Evolutionary conservation across 2,329 filamentous ascomycete species (phyloP), one percentile per base, ranked within the genome.

Genomic region (Cercospora sp.): DNA sequence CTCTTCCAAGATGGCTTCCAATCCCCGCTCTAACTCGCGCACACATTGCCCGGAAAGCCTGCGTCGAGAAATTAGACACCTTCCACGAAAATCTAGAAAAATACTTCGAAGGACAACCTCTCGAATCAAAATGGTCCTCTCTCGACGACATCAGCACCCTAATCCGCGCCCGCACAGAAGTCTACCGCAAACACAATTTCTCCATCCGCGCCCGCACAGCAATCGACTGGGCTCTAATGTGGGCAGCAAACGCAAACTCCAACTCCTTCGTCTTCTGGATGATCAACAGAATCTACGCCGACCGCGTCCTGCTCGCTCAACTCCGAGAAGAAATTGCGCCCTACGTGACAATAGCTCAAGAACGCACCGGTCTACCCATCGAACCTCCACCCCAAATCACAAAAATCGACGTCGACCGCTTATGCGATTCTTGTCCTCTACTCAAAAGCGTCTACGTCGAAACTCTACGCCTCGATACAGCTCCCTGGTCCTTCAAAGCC

Each of bases 1-100:
- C 87, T 0, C 74, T 87, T 4, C 86, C 87, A 13, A 81, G 84
- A 23, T 86, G 85, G 80, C 75, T 84, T 18, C 87, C 87, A 3
- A 78, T 86, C 28, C 86, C 86, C 1, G 79, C 81, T 0, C 76
- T 86, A 10, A 82, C 82, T 3, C 77, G 79, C 30, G 84, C 86
- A 9, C 81, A 85, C 72, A 79, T 82, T 42, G 77, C 77, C 12
- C 72, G 76, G 5, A 75, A 66, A 39, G 72, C 71, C 16, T 68
- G 77, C 51, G 70, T 78, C 26, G 67, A 70, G 36, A 69, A 67
- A 42, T 53, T 78, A 64, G 67, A 67, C 6, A 48, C 60, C 1
- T 79, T 78, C 57, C 74, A 80, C 53, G 58, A 69, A 31, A 74
- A 75, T 10, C 69, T 80, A 61, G 76, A 80, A 61, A 75, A 73